Conservation (phyloP, 441 rosid genomes). For the Syzygium malaccense region DNA sequence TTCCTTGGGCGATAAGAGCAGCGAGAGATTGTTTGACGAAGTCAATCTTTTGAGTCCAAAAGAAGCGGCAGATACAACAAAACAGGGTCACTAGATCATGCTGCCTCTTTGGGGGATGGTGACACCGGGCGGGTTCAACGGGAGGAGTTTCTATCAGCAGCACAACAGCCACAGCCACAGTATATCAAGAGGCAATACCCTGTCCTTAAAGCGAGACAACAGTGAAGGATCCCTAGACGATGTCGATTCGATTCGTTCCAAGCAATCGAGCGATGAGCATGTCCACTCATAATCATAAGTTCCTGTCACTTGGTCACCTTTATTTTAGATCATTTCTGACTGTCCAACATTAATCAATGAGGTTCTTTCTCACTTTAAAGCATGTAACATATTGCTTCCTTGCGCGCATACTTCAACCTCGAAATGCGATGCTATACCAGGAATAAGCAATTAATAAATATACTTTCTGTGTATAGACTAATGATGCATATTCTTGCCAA, state of each 20-base stretch:
- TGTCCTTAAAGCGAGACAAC: neutral
- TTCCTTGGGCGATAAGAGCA: neutral
- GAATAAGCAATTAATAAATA: neutral
- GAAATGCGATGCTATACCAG: neutral
- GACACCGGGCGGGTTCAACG: neutral
- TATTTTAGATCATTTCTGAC: neutral
- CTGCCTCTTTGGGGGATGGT: neutral
- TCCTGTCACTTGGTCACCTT: neutral
- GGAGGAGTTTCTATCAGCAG: neutral
- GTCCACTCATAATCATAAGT: neutral
- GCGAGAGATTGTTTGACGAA: neutral
- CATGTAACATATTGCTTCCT: neutral
- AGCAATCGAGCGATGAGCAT: neutral
- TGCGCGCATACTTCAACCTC: neutral
- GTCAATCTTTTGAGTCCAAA: neutral
- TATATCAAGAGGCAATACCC: neutral
- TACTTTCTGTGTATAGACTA: neutral
- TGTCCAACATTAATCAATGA: neutral
- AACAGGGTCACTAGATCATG: neutral
- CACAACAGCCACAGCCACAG: neutral
- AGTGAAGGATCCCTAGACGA: neutral
- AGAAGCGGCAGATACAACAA: neutral
- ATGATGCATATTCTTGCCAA: neutral
- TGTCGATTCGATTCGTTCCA: neutral
- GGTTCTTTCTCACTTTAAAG: neutral